phyloP scores from a whole-genome alignment of 805 yeast genomes.

The Kodamaea kaohsiungensis region DNA sequence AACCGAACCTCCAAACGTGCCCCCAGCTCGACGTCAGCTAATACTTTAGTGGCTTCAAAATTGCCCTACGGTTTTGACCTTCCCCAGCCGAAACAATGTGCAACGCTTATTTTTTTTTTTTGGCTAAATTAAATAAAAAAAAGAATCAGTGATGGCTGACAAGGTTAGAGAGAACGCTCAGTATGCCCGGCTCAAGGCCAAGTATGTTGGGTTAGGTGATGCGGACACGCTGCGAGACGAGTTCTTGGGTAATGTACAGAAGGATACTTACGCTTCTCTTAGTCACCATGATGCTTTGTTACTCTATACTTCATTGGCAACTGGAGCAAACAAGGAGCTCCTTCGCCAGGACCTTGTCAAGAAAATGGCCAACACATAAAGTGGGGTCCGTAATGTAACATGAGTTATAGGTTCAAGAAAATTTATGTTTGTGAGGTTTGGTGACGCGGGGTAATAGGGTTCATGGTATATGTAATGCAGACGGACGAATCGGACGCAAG shows the following conservation, averaged over 20 bases:
- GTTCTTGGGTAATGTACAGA: slow-evolving; percentile 64
- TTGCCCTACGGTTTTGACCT: slow-evolving; percentile 1
- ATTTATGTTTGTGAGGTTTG: background rate
- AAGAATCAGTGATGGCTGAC: slow-evolving; percentile 51
- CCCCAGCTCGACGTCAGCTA: background rate
- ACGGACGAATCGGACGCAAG: background rate
- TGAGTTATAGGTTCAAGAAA: background rate
- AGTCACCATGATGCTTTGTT: slow-evolving; percentile 59
- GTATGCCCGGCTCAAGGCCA: slow-evolving; percentile 55
- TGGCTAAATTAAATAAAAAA: background rate
- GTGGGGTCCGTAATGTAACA: background rate
- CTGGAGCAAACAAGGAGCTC: slow-evolving; percentile 40
- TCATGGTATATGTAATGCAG: background rate
- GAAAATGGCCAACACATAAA: slow-evolving; percentile 29
- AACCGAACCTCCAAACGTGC: too few relatives aligned
- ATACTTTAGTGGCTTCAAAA: background rate
- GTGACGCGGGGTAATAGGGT: background rate
- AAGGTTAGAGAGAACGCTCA: slow-evolving; percentile 59
- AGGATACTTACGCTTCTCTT: slow-evolving; percentile 65
- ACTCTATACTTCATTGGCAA: slow-evolving; percentile 54
- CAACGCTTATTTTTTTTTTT: slow-evolving; percentile 1
- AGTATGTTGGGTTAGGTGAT: slow-evolving; percentile 75
- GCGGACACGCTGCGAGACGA: slow-evolving; percentile 68
- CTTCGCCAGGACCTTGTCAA: slow-evolving; percentile 34
- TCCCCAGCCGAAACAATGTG: background rate